Evolutionary conservation across 83 land plant species (phyloP), one percentile per base, ranked within the genome.

Genomic region (Picea abies): DNA sequence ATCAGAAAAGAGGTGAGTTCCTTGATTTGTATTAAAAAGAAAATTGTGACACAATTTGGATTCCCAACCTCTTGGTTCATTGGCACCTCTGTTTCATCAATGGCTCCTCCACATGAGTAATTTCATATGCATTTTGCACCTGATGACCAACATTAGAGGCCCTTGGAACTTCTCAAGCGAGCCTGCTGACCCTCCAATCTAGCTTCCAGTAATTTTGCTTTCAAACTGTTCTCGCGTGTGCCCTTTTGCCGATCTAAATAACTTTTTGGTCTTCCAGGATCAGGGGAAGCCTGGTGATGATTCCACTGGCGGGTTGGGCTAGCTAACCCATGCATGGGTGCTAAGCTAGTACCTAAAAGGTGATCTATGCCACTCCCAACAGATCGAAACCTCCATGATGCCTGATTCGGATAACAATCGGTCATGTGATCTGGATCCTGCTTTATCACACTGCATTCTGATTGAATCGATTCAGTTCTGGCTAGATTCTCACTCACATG

Each of bases 121-220:
- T 44, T 73, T 25, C 56, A 41, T 44, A 41, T 73, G 26, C 47
- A 37, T 73, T 9, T 9, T 39, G 77, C 23, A 47, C 60, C 71
- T 69, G 65, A 80, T 79, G 75, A 81, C 56, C 52, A 79, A 79
- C 52, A 80, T 83, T 52, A 83, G 70, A 70, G 73, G 61, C 79
- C 83, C 66, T 76, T 91, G 44, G 83, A 83, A 58, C 63, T 65
- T 83, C 84, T 89, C 71, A 86, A 79, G 2, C 92, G 86, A 15
- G 91, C 88, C 3, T 86, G 88, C 41, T 78, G 84, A 2, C 91
- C 91, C 56, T 87, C 91, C 56, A 89, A 81, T 73, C 92, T 90
- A 64, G 96, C 96, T 87, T 94, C 94, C 14, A 94, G 86, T 60
- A 94, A 86, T 76, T 89, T 94, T 32, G 95, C 93, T 73, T 87